phyloP scores from a whole-genome alignment of 768 basidiomycete species.

The Filobasidium floriforme region DNA sequence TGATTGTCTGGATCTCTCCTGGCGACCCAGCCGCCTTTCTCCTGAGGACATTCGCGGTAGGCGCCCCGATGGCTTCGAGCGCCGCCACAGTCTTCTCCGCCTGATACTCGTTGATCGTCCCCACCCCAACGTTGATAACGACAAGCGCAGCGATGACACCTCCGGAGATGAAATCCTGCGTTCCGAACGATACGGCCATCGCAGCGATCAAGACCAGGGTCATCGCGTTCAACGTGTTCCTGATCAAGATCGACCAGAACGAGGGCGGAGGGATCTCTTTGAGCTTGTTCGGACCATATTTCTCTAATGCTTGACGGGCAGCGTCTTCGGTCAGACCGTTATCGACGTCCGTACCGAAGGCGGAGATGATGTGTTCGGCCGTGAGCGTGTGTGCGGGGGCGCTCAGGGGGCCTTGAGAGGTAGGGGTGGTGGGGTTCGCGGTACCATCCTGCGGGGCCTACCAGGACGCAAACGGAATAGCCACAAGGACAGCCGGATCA shows the following conservation, averaged over 20 bases:
- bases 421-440: not conserved
- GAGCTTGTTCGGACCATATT: slow-evolving; percentile 43
- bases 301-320: slow-evolving; percentile 28
- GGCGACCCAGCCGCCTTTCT: slow-evolving; percentile 21
- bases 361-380: slow-evolving; percentile 36
- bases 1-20: slow-evolving; percentile 24
- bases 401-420: slow-evolving; percentile 8
- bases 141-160: slow-evolving; percentile 47
- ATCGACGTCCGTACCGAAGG: slow-evolving; percentile 30
- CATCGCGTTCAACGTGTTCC: slow-evolving; percentile 44
- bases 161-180: slow-evolving; percentile 54
- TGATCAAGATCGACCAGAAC: slow-evolving; percentile 33
- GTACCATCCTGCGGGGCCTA: too few species aligned
- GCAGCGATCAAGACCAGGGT: slow-evolving; percentile 39
- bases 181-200: slow-evolving; percentile 54
- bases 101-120: slow-evolving; percentile 42
- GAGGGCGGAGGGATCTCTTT: slow-evolving; percentile 39
- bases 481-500: too few species aligned
- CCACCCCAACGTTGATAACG: slow-evolving; percentile 43
- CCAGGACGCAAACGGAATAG: too few species aligned
- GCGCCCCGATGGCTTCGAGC: slow-evolving; percentile 45
- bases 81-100: slow-evolving; percentile 47
- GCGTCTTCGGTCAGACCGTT: slow-evolving; percentile 38
- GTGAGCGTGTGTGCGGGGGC: slow-evolving; percentile 34
- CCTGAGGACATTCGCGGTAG: slow-evolving; percentile 45